phyloP scores from a whole-genome alignment of 2,329 filamentous ascomycete genomes.

The Metarhizium humberi region DNA sequence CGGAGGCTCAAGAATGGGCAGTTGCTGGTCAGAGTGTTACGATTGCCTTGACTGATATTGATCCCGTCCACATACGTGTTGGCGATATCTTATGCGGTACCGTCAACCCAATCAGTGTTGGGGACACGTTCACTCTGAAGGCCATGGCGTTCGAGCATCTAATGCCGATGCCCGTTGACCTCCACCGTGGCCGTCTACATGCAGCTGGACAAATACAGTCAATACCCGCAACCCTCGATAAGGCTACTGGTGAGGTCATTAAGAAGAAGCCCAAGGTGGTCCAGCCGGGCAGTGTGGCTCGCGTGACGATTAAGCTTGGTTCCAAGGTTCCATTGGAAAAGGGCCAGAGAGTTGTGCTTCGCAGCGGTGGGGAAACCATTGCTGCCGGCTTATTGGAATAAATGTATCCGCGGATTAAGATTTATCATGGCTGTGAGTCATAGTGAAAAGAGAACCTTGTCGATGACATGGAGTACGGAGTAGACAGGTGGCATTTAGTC shows the following conservation, averaged over 20 bases:
- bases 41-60: constrained; percentile 77
- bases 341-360: constrained; percentile 70
- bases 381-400: constrained; percentile 79
- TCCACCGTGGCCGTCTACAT: constrained; percentile 79
- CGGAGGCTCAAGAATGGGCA: constrained; percentile 70
- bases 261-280: constrained; percentile 84
- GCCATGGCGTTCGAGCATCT: constrained; percentile 84
- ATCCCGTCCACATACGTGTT: constrained; percentile 68
- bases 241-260: constrained; percentile 60
- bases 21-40: constrained; percentile 85
- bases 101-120: constrained; percentile 55
- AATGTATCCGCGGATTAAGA: constrained; percentile 5
- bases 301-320: constrained; percentile 66
- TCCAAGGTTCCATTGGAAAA: constrained; percentile 69
- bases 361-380: constrained; percentile 73
- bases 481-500: no score
- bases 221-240: constrained; percentile 68
- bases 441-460: not conserved
- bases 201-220: constrained; percentile 64
- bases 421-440: not conserved
- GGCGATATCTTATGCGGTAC: constrained; percentile 81
- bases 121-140: constrained; percentile 71
- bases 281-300: constrained; percentile 67
- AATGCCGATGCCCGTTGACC: constrained; percentile 79
- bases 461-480: not conserved